phyloP scores from a whole-genome alignment of 345 rosid species.

The Triadica sebifera region DNA sequence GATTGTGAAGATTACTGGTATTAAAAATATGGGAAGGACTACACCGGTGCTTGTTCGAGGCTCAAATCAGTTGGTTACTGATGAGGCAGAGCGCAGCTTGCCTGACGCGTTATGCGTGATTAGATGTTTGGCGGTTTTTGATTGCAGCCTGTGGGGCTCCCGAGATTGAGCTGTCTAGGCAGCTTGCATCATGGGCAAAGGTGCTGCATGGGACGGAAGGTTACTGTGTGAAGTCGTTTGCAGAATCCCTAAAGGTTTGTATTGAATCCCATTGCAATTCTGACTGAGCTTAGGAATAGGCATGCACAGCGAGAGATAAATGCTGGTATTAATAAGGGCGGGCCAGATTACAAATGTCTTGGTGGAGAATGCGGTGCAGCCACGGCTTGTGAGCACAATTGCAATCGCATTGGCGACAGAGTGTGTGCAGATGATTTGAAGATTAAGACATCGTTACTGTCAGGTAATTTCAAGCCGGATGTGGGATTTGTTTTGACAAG shows the following conservation, averaged over 20 bases:
- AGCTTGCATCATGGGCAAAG: constrained; percentile 97
- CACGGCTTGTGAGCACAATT: constrained; percentile 91
- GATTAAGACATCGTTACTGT: constrained; percentile 91
- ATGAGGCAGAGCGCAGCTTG: constrained; percentile 96
- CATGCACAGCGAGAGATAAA: constrained; percentile 96
- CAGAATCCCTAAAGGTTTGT: constrained; percentile 97
- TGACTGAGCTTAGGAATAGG: constrained; percentile 95
- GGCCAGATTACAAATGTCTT: constrained; percentile 95
- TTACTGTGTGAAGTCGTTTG: constrained; percentile 75
- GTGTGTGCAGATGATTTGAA: constrained; percentile 97
- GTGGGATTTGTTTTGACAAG: too few species aligned
- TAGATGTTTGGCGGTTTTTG: constrained; percentile 87
- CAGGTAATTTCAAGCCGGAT: too few species aligned
- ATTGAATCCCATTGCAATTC: constrained; percentile 88
- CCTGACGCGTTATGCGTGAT: constrained; percentile 94
- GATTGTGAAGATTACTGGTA: constrained; percentile 81
- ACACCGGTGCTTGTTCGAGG: constrained; percentile 88
- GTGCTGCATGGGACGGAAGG: constrained; percentile 97
- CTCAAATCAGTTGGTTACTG: constrained; percentile 80
- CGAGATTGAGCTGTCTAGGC: constrained; percentile 90
- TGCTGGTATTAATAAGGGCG: constrained; percentile 87
- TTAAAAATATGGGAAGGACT: constrained; percentile 94
- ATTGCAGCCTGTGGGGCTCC: constrained; percentile 99
- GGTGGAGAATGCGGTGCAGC: constrained; percentile 99
- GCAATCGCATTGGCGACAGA: constrained; percentile 82